Evolutionary conservation across 164 flowering plant species (phyloP), one percentile per base, ranked within the genome.

Genomic region (Sedum album): DNA sequence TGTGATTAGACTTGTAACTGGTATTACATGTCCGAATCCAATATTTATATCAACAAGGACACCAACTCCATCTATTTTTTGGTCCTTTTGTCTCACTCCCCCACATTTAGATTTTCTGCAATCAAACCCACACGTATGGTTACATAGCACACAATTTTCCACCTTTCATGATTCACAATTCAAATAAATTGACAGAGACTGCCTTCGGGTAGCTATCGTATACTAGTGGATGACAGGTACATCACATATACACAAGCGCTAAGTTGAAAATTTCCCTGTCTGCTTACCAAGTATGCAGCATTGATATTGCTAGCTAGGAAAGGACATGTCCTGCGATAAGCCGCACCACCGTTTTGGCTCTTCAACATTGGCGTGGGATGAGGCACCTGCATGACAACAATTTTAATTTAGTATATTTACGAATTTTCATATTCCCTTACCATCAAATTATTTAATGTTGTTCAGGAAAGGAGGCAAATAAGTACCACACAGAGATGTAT

Each of bases 1-100:
- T 28, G 62, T 57, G 62, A 57, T 57, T 57, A 57, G 62, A 57
- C 31, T 57, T 28, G 62, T 28, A 57, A 57, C 20, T 57, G 33
- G 62, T 26, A 28, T 28, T 57, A 26, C 33, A 57, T 57, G 62
- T 2, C 61, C 21, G 13, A n/a, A n/a, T 51, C 11, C 62, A 28
- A 28, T 28, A 57, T 28, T 57, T 28, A 57, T 28, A 57, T 57
- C 60, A 55, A 57, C 62, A 57, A 11, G 31, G 62, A 30, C 33
- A 57, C 62, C 31, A 30, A 57, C 62, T 57, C 62, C 62, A 26
- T 26, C 31, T 13, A 28, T 28, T 28, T 28, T 28, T 26, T 30
- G 26, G 1, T 26, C 3, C 31, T 55, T 55, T 25, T 26, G 61
- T 55, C 61, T 23, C 30, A 55, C 31, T 25, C 30, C 61, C 31